Percentiles rank a stretch among this genome's conserved stretches.
Conservation (phyloP, 106 monocot species). For the Dendrobium catenatum region DNA sequence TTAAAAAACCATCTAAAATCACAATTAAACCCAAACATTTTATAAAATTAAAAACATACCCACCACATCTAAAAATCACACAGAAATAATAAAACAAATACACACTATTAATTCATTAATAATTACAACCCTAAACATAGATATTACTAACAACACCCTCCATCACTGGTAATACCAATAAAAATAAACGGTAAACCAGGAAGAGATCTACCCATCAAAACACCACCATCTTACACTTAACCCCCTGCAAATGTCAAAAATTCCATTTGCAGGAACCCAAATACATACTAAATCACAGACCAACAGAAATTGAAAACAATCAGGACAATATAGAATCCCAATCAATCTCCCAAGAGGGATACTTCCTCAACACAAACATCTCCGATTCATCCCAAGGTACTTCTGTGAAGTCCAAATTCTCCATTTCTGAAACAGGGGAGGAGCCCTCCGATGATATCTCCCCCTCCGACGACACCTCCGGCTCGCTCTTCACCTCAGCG, state of each 20-base stretch:
- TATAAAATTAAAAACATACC: too few species aligned
- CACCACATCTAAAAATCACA: background rate
- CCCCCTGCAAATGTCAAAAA: conserved; percentile 4
- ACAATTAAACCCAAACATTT: too few species aligned
- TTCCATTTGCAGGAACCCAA: conserved; percentile 1
- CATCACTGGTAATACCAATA: background rate
- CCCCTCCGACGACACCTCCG: background rate
- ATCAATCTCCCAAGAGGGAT: conserved; percentile 21
- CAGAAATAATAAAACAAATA: background rate
- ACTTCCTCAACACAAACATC: conserved; percentile 18
- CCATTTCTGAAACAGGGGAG: conserved; percentile 7
- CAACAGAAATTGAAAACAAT: background rate
- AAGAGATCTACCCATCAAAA: background rate
- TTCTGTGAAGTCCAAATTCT: conserved; percentile 15
- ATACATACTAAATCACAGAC: background rate
- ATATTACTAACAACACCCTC: background rate
- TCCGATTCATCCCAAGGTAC: conserved; percentile 18
- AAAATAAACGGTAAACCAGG: background rate
- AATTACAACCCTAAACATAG: background rate
- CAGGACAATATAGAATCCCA: conserved; percentile 20
- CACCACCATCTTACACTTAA: background rate
- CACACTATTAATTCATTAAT: background rate
- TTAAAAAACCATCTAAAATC: too few species aligned
- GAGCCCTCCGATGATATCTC: background rate
- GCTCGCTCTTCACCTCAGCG: background rate